Percentiles rank a stretch among this genome's conserved stretches.
phyloP scores from a whole-genome alignment of 345 rosid species.

The Brassica carinata region DNA sequence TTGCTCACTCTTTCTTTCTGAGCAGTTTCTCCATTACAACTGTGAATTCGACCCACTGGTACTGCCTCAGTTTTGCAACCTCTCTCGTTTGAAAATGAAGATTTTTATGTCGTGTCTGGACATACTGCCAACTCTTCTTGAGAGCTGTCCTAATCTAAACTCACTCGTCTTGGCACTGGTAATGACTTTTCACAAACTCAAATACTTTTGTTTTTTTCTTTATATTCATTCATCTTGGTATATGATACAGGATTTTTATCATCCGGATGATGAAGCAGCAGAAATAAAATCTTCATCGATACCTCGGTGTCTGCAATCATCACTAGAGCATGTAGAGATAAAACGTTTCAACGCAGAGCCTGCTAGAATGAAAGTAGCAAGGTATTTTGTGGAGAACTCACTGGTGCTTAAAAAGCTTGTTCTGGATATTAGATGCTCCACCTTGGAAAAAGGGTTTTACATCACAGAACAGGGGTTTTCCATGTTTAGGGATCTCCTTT shows the following conservation, averaged over 20 bases:
- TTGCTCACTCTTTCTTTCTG: not conserved
- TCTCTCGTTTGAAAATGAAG: not conserved
- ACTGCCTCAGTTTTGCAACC: conserved; percentile 17
- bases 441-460: not conserved
- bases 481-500: conserved; percentile 19
- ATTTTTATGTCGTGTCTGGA: not conserved
- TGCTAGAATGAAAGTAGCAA: conserved; percentile 25
- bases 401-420: not conserved
- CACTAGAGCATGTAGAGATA: conserved; percentile 32
- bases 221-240: not conserved
- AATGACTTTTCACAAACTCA: not conserved
- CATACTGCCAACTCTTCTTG: not conserved
- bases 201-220: not conserved
- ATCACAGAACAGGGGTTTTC: not conserved
- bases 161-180: not conserved
- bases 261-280: not conserved
- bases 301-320: conserved; percentile 19
- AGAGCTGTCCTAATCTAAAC: conserved; percentile 10
- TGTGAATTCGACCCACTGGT: not conserved
- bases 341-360: not conserved
- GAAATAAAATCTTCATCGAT: not conserved
- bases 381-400: conserved; percentile 17
- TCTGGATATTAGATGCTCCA: not conserved
- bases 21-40: conserved; percentile 6
- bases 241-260: not conserved